These are phyloP conservation scores for Dioszegia hungarica DNA, from an alignment of 768 basidiomycete genomes.

Conservation along the genomic window DNA sequence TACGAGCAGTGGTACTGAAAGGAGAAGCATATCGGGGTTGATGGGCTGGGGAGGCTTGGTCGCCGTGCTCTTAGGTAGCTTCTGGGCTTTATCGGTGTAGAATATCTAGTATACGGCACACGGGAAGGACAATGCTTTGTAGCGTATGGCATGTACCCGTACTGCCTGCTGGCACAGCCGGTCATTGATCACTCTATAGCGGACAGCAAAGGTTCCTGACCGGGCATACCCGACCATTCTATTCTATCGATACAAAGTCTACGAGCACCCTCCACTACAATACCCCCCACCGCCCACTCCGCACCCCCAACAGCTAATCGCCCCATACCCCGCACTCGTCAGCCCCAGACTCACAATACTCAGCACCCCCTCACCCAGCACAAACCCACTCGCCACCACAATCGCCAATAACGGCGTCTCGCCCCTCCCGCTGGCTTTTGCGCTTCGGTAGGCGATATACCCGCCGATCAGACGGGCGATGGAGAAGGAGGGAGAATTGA, in stretches of 20 bases:
- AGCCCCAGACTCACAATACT: slow-evolving; percentile 74
- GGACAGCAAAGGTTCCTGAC: no score
- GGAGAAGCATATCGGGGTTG: no score
- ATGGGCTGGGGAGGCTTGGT: no score
- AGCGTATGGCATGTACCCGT: no score
- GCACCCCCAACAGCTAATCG: slow-evolving; percentile 83
- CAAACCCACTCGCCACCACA: slow-evolving; percentile 89
- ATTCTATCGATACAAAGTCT: neutral
- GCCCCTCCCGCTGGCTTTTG: slow-evolving; percentile 20
- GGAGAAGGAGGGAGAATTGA: slow-evolving; percentile 93
- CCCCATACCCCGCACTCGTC: slow-evolving; percentile 68
- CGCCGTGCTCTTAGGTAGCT: no score
- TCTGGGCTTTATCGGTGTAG: no score
- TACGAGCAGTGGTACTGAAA: neutral
- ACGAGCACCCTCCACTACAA: slow-evolving; percentile 39
- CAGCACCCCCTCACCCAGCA: slow-evolving; percentile 86
- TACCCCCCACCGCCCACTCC: slow-evolving; percentile 45
- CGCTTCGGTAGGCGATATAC: slow-evolving; percentile 60
- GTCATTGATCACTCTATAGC: no score
- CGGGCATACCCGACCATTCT: no score
- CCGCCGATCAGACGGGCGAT: slow-evolving; percentile 87
- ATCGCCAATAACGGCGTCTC: slow-evolving; percentile 55
- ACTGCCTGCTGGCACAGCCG: no score
- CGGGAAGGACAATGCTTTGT: no score
- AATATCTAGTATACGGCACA: no score